Conservation (phyloP, 495 filamentous ascomycete species). For the Penicillium atrosanguineum region DNA sequence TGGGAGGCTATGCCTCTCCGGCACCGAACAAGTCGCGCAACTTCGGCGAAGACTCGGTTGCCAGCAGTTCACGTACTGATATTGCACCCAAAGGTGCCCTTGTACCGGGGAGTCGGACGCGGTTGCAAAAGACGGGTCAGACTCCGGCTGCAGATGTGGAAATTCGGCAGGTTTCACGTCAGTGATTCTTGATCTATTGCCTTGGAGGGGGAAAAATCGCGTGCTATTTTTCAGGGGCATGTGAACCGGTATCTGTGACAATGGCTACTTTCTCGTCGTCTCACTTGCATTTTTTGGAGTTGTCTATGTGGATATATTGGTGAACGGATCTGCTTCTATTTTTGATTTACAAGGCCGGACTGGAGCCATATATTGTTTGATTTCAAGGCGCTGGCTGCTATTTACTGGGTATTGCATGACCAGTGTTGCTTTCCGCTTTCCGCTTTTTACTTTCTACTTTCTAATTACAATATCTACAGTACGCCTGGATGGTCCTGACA, state of each 20-base stretch:
- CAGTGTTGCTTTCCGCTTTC: neutral
- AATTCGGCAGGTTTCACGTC: constrained; percentile 24
- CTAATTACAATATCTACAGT: neutral
- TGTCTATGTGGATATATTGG: neutral
- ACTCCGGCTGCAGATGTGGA: constrained; percentile 22
- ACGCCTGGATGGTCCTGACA: neutral
- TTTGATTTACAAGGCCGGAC: neutral
- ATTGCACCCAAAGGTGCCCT: constrained; percentile 12
- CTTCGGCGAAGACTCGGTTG: constrained; percentile 18
- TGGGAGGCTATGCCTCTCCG: neutral
- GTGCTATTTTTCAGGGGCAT: neutral
- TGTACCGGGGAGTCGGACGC: constrained; percentile 11
- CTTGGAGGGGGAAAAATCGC: neutral
- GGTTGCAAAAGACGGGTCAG: constrained; percentile 23
- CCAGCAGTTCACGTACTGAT: constrained; percentile 34
- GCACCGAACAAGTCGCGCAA: neutral
- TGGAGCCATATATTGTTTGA: neutral
- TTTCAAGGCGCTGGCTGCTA: neutral
- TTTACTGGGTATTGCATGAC: neutral
- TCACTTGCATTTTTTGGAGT: neutral
- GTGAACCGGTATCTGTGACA: neutral
- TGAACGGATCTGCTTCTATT: neutral
- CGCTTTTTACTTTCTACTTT: neutral
- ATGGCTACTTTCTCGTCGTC: neutral
- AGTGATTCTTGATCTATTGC: constrained; percentile 2